Evolutionary conservation across 345 rosid species (phyloP), one percentile per base, ranked within the genome.

Genomic region (Mallotus nudiflorus): DNA sequence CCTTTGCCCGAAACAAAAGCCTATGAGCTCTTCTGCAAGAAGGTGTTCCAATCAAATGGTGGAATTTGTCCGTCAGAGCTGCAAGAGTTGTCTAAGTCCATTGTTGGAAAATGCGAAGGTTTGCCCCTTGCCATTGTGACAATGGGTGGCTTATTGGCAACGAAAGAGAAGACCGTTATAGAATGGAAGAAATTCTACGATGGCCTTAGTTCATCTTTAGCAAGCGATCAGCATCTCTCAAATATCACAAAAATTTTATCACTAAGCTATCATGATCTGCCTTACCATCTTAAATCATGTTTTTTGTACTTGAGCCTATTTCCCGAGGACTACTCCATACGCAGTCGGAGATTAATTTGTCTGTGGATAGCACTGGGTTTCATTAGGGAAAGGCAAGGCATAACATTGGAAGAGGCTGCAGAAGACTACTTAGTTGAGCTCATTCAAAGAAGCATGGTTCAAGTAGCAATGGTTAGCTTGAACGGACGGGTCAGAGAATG

Each of bases 101-200:
- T 71, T 35, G 61, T 62, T 9, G 37, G 27, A 37, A 71, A 20
- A 37, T 71, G 74, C 51, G 74, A 42, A 61, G 74, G 74, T 15
- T 63, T 71, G 48, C 74, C 74, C 0, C 57, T 62, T 5, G 74
- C 68, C 27, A 62, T 71, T 50, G 67, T 39, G 10, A 39, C 68
- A 3, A 19, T 71, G 1, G 74, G 67, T 42, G 68, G 68, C 7
- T 33, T 71, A 28, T 18, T 71, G 25, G 65, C 68, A 20, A 71
- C 50, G 6, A 71, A 71, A 31, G 29, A 42, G 18, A 56, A 57
- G 42, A 1, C 9, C 6, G 20, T 44, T 13, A 13, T 19, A 9
- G 65, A 57, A 29, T 68, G 72, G 72, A 29, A 31, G 29, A 57
- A 18, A 13, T 10, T 56, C 4, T 37, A 6, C n/a, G 33, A 44